Base-by-base conservation (phyloP, 2,329 filamentous ascomycete genomes). In the Colletotrichum agaves region DNA sequence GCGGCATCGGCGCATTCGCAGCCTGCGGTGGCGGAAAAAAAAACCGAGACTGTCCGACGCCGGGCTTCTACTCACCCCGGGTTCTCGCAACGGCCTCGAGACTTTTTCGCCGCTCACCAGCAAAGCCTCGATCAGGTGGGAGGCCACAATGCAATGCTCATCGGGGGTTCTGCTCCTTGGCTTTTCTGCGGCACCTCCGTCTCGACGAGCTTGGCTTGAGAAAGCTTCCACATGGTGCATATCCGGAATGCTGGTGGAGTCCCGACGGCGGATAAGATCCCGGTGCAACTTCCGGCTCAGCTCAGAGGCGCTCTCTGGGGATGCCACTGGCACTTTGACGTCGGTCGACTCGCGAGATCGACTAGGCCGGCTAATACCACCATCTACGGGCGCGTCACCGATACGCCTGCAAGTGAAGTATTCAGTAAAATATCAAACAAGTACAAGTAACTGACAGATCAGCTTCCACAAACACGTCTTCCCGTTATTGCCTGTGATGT, bases 181-280 rank as follows among this genome's bases (percentile, higher is more conserved):
- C 70, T 79, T 4, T 79, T 4, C 70, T 78, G 19, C 66, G 77
- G 17, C 78, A 80, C 63, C 78, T 77, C 63, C 74, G 73, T 11
- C 79, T 78, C 49, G 77, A 80, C 55, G 76, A 79, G 52, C 71
- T 75, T 21, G 78, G 77, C 1, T 73, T 79, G 63, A 74, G 75
- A 8, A 8, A 72, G 72, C 21, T 77, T 79, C 31, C 75, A 78
- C 65, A 76, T 75, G 56, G 71, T 79, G 8, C 76, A 78, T 61
- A 75, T 77, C 60, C 76, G 78, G n/a, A 78, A 79, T 67, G 78
- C 76, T 5, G 78, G 78, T 2, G 78, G 78, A 8, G 76, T 79
- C 17, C 78, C 77, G 0, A 75, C 74, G 2, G 69, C 70, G 2
- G 76, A 77, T 6, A 72, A 74, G 60, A 77, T 79, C 5, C 78